Conservation (phyloP, 768 basidiomycete genomes). For the Phaffia australis region DNA sequence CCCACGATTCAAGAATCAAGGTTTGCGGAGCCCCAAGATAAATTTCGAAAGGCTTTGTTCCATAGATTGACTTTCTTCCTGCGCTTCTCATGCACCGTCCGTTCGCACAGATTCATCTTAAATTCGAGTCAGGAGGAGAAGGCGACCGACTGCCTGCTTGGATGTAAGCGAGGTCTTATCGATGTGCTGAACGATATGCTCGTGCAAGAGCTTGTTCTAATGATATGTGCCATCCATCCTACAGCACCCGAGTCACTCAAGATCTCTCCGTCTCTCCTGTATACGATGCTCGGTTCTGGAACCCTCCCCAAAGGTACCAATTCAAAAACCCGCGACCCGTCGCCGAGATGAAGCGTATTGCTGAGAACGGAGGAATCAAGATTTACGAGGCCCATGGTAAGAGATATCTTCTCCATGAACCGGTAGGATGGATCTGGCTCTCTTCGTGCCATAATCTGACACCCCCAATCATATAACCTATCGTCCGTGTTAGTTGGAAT, state of each 20-base stretch:
- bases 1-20: slow-evolving; percentile 92
- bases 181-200: neutral
- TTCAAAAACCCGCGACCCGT: slow-evolving; percentile 71
- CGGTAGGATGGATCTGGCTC: neutral
- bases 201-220: neutral
- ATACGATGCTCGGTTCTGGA: slow-evolving; percentile 99
- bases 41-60: neutral
- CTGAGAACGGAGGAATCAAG: slow-evolving; percentile 42
- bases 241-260: slow-evolving; percentile 66
- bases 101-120: slow-evolving; percentile 69
- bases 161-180: slow-evolving; percentile 45
- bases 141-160: slow-evolving; percentile 89
- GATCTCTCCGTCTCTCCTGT: slow-evolving; percentile 77
- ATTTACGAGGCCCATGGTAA: slow-evolving; percentile 86
- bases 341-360: slow-evolving; percentile 47
- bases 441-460: neutral
- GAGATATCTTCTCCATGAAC: slow-evolving; percentile 10
- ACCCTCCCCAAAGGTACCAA: slow-evolving; percentile 65
- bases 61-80: neutral
- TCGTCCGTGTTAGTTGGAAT: slow-evolving; percentile 59
- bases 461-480: neutral
- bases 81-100: neutral
- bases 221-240: neutral
- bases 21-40: slow-evolving; percentile 40
- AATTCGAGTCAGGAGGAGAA: slow-evolving; percentile 60